Conservation (phyloP, 1,139 yeast species). For the Taphrina populina region DNA sequence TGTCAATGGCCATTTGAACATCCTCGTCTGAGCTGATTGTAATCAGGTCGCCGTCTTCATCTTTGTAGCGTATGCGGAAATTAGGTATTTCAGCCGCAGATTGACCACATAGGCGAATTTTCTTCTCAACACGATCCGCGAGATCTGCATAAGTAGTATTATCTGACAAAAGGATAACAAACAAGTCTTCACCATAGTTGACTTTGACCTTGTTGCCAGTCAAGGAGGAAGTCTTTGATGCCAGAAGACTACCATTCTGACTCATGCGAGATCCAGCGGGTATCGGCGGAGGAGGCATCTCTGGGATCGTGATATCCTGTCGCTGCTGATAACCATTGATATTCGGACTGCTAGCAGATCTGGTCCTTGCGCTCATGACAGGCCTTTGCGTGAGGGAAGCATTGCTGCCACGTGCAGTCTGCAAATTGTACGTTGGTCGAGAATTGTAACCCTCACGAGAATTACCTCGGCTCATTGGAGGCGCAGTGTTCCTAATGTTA, state of each 20-base stretch:
- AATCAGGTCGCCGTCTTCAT: constrained; percentile 94
- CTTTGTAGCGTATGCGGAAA: constrained; percentile 71
- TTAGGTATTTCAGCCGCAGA: constrained; percentile 47
- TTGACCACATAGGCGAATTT: constrained; percentile 50
- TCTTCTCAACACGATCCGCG: constrained; percentile 49
- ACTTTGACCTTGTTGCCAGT: constrained; percentile 51
- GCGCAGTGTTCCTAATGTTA: constrained; percentile 24
- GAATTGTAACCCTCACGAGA: constrained; percentile 18
- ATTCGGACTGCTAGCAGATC: constrained; percentile 34
- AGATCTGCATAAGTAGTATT: constrained; percentile 52
- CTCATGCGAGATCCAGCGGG: constrained; percentile 2
- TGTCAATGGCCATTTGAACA: constrained; percentile 49
- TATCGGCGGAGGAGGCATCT: constrained; percentile 31
- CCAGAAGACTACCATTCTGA: constrained; percentile 2
- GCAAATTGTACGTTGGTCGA: constrained; percentile 9
- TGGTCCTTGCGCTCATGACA: constrained; percentile 19
- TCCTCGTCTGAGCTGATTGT: constrained; percentile 84
- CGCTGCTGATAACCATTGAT: constrained; percentile 3
- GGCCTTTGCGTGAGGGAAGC: constrained; percentile 22
- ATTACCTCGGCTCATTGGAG: constrained; percentile 28
- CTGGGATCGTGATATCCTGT: constrained; percentile 14
- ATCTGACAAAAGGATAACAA: constrained; percentile 53
- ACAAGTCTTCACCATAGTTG: constrained; percentile 49
- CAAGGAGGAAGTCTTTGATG: not conserved
- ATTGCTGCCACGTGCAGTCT: constrained; percentile 7